These are phyloP conservation scores for Aspergillus sp. DNA, from an alignment of 2,329 filamentous ascomycete genomes.

Conservation along the genomic window DNA sequence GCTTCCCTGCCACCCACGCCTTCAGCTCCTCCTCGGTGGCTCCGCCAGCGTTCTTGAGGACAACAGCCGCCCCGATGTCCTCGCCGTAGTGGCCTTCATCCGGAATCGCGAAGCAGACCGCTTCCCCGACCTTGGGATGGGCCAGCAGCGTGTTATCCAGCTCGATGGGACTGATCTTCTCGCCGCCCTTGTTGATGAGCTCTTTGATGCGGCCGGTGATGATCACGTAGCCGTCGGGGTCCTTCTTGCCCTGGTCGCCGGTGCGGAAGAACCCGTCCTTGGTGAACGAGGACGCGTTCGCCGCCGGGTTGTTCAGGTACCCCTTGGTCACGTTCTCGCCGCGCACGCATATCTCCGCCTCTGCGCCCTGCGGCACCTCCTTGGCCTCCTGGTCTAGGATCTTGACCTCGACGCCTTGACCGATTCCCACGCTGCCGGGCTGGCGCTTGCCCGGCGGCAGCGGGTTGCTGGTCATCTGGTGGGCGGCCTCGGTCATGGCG, in stretches of 20 bases:
- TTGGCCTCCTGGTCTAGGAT: slow-evolving; percentile 71
- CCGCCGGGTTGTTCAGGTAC: slow-evolving; percentile 77
- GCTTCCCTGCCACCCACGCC: slow-evolving; percentile 64
- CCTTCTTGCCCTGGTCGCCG: slow-evolving; percentile 79
- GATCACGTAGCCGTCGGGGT: slow-evolving; percentile 75
- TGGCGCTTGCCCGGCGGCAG: slow-evolving; percentile 69
- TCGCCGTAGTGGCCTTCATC: slow-evolving; percentile 76
- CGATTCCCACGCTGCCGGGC: slow-evolving; percentile 78
- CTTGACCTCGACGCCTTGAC: slow-evolving; percentile 77
- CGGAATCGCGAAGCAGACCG: slow-evolving; percentile 77
- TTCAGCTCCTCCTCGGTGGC: slow-evolving; percentile 61
- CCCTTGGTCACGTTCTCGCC: slow-evolving; percentile 82
- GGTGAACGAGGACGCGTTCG: slow-evolving; percentile 72
- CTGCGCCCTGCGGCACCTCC: slow-evolving; percentile 64
- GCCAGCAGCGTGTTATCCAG: slow-evolving; percentile 78
- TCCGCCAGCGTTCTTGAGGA: slow-evolving; percentile 64
- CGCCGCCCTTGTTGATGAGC: slow-evolving; percentile 82
- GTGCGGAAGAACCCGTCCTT: slow-evolving; percentile 80
- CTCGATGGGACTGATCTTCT: slow-evolving; percentile 87
- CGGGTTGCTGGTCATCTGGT: slow-evolving; percentile 54
- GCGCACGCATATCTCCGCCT: slow-evolving; percentile 79
- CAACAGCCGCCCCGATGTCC: slow-evolving; percentile 73
- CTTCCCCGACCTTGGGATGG: slow-evolving; percentile 70
- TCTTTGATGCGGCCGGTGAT: slow-evolving; percentile 94
- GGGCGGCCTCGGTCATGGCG: slow-evolving; percentile 84